Conservation (phyloP, 192 early-diverging fungal genomes). For the Coemansia guatemalensis region DNA sequence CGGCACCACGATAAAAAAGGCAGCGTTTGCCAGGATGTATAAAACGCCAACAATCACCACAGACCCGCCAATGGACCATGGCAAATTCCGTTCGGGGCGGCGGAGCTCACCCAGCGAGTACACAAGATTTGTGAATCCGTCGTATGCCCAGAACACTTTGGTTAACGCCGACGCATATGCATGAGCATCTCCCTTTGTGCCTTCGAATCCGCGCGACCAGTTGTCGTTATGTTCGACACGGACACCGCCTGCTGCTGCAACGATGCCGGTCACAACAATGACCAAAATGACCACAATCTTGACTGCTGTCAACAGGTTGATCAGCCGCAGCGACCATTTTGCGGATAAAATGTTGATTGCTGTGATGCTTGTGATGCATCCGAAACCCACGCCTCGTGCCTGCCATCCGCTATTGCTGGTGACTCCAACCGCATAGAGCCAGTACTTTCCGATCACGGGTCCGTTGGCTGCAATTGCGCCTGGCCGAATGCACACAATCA, state of each 20-base stretch:
- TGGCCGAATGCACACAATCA: conserved; percentile 57
- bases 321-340: conserved; percentile 63
- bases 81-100: conserved; percentile 74
- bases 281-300: conserved; percentile 69
- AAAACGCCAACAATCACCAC: conserved; percentile 68
- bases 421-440: conserved; percentile 53
- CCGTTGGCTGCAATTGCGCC: conserved; percentile 56
- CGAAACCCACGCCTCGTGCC: conserved; percentile 57
- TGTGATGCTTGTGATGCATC: conserved; percentile 60
- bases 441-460: conserved; percentile 57
- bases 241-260: conserved; percentile 61
- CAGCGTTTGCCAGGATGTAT: conserved; percentile 79
- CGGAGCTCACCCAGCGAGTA: conserved; percentile 86
- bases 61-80: conserved; percentile 74
- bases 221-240: conserved; percentile 25
- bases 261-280: conserved; percentile 67
- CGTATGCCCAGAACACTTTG: conserved; percentile 60
- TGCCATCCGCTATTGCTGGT: conserved; percentile 42
- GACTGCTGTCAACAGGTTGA: conserved; percentile 70
- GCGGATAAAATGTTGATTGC: conserved; percentile 68
- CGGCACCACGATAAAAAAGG: conserved; percentile 78
- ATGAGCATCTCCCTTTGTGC: conserved; percentile 56
- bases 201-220: conserved; percentile 64
- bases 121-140: conserved; percentile 74
- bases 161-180: conserved; percentile 55